phyloP scores from a whole-genome alignment of 177 flowering plant species.

The Telopea speciosissima region DNA sequence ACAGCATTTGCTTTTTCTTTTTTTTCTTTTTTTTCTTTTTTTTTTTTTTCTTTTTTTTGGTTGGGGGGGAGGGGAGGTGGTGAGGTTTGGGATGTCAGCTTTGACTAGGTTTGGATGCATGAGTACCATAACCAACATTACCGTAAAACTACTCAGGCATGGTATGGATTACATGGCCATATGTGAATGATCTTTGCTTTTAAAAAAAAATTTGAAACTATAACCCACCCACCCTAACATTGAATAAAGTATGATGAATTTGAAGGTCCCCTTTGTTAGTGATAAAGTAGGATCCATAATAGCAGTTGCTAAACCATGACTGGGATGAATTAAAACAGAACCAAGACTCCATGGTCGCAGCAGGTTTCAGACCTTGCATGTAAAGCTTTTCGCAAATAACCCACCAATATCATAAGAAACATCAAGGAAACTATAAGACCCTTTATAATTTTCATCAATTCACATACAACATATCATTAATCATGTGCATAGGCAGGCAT shows the following conservation, averaged over 20 bases:
- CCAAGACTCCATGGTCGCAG: neutral
- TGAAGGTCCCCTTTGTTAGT: neutral
- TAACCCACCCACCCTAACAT: neutral
- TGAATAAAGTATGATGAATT: neutral
- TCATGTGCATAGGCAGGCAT: neutral
- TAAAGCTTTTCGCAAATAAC: neutral
- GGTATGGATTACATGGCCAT: too few species aligned
- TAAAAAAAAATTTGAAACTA: too few species aligned
- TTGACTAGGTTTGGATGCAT: too few species aligned
- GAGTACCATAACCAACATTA: too few species aligned
- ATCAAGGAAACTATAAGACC: neutral
- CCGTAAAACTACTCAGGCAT: too few species aligned
- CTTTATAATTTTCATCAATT: neutral
- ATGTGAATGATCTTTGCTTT: too few species aligned
- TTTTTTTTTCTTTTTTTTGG: too few species aligned
- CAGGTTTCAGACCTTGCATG: neutral
- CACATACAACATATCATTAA: neutral
- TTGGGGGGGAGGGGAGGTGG: too few species aligned
- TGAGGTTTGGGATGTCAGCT: too few species aligned
- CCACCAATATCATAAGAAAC: neutral
- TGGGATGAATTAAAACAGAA: neutral
- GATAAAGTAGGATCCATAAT: neutral
- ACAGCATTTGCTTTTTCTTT: too few species aligned
- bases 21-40: too few species aligned
- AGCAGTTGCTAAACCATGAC: neutral